phyloP scores from a whole-genome alignment of 345 rosid species.

The Clarkia xantiana region DNA sequence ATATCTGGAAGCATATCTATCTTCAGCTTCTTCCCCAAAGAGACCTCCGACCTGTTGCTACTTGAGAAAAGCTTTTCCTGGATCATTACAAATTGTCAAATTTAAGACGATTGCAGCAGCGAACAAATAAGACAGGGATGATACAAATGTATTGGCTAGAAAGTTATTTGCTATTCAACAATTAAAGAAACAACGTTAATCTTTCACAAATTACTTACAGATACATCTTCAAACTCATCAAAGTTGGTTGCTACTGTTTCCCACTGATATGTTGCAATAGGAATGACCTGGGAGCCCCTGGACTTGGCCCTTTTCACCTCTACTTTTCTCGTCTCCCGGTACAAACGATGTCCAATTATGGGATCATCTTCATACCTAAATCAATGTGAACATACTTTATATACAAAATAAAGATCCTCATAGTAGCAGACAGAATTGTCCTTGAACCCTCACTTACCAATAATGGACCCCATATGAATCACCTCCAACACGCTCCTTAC shows the following conservation, averaged over 20 bases:
- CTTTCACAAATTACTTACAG: slow-evolving; percentile 51
- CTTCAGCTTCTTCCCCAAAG: slow-evolving; percentile 79
- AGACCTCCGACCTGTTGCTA: slow-evolving; percentile 77
- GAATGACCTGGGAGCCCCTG: slow-evolving; percentile 73
- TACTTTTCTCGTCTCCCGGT: slow-evolving; percentile 79
- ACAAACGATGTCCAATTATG: slow-evolving; percentile 78
- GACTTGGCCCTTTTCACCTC: slow-evolving; percentile 64
- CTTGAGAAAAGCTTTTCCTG: slow-evolving; percentile 87
- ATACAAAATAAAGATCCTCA: too few species aligned
- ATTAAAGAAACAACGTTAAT: slow-evolving; percentile 12
- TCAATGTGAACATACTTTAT: slow-evolving; percentile 15
- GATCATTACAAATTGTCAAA: slow-evolving; percentile 9
- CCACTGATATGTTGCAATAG: slow-evolving; percentile 67
- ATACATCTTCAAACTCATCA: slow-evolving; percentile 84
- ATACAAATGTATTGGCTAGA: too few species aligned
- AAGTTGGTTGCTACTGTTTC: slow-evolving; percentile 93
- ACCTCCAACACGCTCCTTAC: slow-evolving; percentile 92
- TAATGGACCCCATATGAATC: slow-evolving; percentile 87
- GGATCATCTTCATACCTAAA: slow-evolving; percentile 94
- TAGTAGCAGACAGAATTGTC: too few species aligned
- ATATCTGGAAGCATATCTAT: slow-evolving; percentile 94
- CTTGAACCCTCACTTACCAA: too few species aligned
- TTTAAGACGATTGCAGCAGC: not conserved
- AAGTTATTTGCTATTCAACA: too few species aligned
- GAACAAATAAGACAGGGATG: too few species aligned